Base-by-base conservation (phyloP, 139 green algal species). In the Chlorella sp. region DNA sequence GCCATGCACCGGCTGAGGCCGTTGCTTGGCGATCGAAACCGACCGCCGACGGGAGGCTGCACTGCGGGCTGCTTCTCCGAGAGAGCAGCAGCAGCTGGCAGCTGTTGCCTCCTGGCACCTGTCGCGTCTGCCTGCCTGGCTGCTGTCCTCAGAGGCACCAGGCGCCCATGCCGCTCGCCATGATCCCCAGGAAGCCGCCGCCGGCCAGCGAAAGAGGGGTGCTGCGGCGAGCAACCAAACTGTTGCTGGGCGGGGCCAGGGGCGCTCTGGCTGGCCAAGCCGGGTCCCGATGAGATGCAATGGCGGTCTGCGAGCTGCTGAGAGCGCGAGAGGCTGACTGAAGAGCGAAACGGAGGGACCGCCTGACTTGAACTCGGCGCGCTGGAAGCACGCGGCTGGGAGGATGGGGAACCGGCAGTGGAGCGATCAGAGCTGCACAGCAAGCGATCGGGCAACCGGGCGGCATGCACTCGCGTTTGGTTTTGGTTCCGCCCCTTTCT, bases 51-150 rank as follows among this genome's bases (percentile, higher is more conserved):
- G 28, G 22, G 36, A 34, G 60, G 19, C 9, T 14, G 22, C 16
- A 24, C 60, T 77, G 42, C 18, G 40, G 39, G 30, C 19, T 48
- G 9, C 26, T 16, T 16, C 18, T 9, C 40, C 12, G 40, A 66
- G 42, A 66, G 14, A 60, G 79, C 30, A 39, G 42, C 79, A 48
- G 19, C 39, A 36, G 53, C 57, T 76, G 32, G 53, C 61, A 87
- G 83, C 83, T 87, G 83, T 87, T 87, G 64, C 60, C 36, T 39
- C 83, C 83, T 87, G 83, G 64, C 83, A 53, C 61, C 78, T 28
- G 22, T 40, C 78, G 39, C 37, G 7, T 18, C 32, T 32, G n/a
- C 53, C 79, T 48, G 83, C 21, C 64, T n/a, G 37, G 5, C 78
- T 36, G 37, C 34, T 19, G 64, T 66, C 11, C 18, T 87, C 39